These are phyloP conservation scores for Claviceps cyperi DNA, from an alignment of 2,329 filamentous ascomycete genomes.

Conservation along the genomic window DNA sequence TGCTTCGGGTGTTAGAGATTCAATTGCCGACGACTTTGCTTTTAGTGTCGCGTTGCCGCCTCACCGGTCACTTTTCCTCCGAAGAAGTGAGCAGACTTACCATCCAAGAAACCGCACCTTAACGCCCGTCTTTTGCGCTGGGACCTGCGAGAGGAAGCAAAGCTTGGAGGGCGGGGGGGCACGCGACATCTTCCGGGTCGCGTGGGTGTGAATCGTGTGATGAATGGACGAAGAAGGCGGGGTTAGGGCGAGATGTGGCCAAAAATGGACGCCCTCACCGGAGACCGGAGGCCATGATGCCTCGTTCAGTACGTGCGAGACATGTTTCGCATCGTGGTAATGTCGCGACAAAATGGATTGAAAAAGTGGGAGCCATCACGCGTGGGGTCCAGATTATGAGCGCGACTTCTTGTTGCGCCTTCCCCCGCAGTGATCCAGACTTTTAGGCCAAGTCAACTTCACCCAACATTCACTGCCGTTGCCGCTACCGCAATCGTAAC, in stretches of 20 bases:
- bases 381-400: background rate
- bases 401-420: background rate
- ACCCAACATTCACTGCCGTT: background rate
- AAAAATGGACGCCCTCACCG: no score
- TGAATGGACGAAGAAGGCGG: background rate
- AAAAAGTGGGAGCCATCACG: background rate
- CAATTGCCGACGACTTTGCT: no score
- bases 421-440: background rate
- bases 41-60: no score
- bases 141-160: slow-evolving; percentile 50
- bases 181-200: slow-evolving; percentile 27
- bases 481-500: background rate
- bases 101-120: slow-evolving; percentile 90
- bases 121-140: slow-evolving; percentile 35
- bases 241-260: no score
- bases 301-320: background rate
- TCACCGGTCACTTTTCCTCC: background rate
- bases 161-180: slow-evolving; percentile 50
- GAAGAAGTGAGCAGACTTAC: slow-evolving; percentile 35
- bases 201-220: background rate
- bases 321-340: background rate
- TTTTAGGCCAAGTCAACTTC: background rate
- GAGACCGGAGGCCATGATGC: background rate
- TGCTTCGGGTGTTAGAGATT: background rate
- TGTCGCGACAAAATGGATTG: background rate